A percentile compares a stretch with the other conserved stretches of the same genome.
These are phyloP conservation scores for Penicillium atrosanguineum DNA, from an alignment of 495 filamentous ascomycete genomes.

Conservation along the genomic window DNA sequence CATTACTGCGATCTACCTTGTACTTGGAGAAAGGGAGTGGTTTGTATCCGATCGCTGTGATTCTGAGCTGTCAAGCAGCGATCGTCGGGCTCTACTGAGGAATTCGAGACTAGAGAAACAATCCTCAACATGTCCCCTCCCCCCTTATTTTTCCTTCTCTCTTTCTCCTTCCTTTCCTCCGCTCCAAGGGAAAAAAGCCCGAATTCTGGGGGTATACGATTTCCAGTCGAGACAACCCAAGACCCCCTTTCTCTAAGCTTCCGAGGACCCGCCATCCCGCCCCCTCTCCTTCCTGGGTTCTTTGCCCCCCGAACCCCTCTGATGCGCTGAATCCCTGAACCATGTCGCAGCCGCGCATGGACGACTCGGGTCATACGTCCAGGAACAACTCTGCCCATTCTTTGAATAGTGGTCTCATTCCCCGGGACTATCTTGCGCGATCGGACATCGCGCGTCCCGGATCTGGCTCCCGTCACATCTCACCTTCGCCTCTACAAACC, in stretches of 20 bases:
- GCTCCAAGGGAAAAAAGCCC: slow-evolving; percentile 2
- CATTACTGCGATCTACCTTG: neutral
- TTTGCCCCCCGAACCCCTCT: slow-evolving; percentile 24
- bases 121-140: slow-evolving; percentile 4
- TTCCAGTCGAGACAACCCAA: slow-evolving; percentile 13
- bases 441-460: slow-evolving; percentile 29
- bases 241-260: slow-evolving; percentile 22
- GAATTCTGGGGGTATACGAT: neutral
- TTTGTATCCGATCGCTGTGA: slow-evolving; percentile 1
- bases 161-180: neutral
- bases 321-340: slow-evolving; percentile 29
- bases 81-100: slow-evolving; percentile 19
- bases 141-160: slow-evolving; percentile 2
- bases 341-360: slow-evolving; percentile 43
- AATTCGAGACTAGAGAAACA: slow-evolving; percentile 9
- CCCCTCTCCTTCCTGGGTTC: slow-evolving; percentile 4
- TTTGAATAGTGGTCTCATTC: slow-evolving; percentile 27
- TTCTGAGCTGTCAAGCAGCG: slow-evolving; percentile 13
- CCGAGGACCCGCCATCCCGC: slow-evolving; percentile 21
- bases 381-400: slow-evolving; percentile 17
- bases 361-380: slow-evolving; percentile 20
- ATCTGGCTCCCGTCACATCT: slow-evolving; percentile 30
- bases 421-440: slow-evolving; percentile 33
- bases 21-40: neutral
- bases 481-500: slow-evolving; percentile 37